These are phyloP conservation scores for Erodium chrysanthum DNA, from an alignment of 441 rosid species.

Conservation along the genomic window DNA sequence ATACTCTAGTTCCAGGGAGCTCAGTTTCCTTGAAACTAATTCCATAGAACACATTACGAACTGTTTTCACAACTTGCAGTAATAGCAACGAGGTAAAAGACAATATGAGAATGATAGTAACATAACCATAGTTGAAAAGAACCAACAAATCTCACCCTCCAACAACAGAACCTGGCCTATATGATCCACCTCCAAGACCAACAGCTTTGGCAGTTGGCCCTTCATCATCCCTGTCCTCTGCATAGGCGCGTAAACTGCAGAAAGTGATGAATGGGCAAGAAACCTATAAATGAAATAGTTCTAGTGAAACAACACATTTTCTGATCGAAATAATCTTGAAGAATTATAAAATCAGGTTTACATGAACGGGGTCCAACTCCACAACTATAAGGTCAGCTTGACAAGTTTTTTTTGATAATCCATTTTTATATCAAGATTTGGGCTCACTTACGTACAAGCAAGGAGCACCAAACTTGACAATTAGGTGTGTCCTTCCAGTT, in stretches of 20 bases:
- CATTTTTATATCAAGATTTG: too few relatives aligned
- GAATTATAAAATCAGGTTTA: too few relatives aligned
- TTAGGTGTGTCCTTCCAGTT: not conserved
- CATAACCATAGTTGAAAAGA: slow-evolving; percentile 12
- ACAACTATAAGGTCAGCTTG: too few relatives aligned
- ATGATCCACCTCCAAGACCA: slow-evolving; percentile 61
- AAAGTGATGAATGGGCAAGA: slow-evolving; percentile 24
- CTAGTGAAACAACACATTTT: too few relatives aligned
- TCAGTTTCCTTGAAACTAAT: not conserved
- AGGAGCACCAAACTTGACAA: too few relatives aligned
- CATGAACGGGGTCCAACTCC: too few relatives aligned
- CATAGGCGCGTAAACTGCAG: slow-evolving; percentile 67
- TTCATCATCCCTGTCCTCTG: slow-evolving; percentile 78
- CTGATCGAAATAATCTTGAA: too few relatives aligned
- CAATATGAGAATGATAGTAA: not conserved
- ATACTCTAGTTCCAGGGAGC: not conserved
- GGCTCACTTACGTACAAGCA: too few relatives aligned
- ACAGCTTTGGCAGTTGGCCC: slow-evolving; percentile 72
- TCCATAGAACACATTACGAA: not conserved
- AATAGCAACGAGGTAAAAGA: not conserved
- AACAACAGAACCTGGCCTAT: slow-evolving; percentile 51
- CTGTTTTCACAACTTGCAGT: slow-evolving; percentile 1
- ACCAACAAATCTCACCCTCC: slow-evolving; percentile 47
- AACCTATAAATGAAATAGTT: not conserved
- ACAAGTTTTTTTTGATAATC: too few relatives aligned